Percentiles rank a stretch among this genome's conserved stretches.
phyloP scores from a whole-genome alignment of 768 basidiomycete species.

The Boletus rubescentipes region DNA sequence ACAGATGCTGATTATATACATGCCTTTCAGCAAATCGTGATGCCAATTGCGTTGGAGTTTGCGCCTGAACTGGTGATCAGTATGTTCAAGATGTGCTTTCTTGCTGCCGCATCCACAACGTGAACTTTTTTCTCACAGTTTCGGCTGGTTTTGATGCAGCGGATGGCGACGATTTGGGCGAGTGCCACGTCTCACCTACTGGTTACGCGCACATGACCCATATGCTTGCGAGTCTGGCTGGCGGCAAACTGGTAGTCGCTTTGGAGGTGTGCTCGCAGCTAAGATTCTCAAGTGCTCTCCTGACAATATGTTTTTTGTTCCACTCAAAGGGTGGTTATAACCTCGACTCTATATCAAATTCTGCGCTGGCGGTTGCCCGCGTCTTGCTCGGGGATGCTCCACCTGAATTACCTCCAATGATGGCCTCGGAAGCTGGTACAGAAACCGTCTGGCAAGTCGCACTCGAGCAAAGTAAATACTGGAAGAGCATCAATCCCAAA shows the following conservation, averaged over 20 bases:
- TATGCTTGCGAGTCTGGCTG: constrained; percentile 87
- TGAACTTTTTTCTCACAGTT: constrained; percentile 47
- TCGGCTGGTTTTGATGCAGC: constrained; percentile 99
- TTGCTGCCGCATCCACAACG: background rate
- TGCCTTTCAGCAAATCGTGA: constrained; percentile 92
- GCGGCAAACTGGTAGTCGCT: constrained; percentile 87
- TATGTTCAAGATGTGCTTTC: constrained; percentile 38
- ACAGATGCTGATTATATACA: constrained; percentile 94
- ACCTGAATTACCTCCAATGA: constrained; percentile 65
- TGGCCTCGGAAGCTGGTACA: constrained; percentile 77
- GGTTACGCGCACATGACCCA: constrained; percentile 99
- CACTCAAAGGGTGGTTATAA: constrained; percentile 87
- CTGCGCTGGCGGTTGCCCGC: constrained; percentile 81
- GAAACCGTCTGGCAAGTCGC: constrained; percentile 91
- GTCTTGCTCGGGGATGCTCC: constrained; percentile 91
- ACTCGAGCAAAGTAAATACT: constrained; percentile 83
- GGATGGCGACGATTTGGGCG: constrained; percentile 86
- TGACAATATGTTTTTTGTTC: constrained; percentile 1
- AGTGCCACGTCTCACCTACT: constrained; percentile 85
- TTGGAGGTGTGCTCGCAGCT: constrained; percentile 67
- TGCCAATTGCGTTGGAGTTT: constrained; percentile 98
- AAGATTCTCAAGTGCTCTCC: background rate
- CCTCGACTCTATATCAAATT: constrained; percentile 81
- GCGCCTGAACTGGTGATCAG: constrained; percentile 95
- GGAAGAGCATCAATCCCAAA: constrained; percentile 85